These are phyloP conservation scores for Collybia sp. DNA, from an alignment of 768 basidiomycete genomes.

Conservation along the genomic window DNA sequence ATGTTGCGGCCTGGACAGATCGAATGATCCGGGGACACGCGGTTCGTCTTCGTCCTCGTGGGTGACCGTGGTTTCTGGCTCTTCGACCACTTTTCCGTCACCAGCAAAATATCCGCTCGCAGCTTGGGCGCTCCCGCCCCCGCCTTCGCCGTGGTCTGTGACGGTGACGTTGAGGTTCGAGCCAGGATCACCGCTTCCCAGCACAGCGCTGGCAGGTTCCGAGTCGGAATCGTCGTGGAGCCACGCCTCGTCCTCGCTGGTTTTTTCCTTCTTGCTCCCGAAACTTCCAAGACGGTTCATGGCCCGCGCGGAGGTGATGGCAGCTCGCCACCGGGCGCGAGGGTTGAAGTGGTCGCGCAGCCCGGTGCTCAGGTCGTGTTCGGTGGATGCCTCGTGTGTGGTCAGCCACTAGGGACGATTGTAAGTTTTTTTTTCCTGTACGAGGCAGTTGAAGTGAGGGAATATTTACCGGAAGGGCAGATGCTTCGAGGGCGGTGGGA, in stretches of 20 bases:
- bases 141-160: background rate
- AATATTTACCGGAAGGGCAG: slow-evolving; percentile 54
- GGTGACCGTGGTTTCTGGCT: background rate
- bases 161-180: too few species aligned
- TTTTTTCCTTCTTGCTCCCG: slow-evolving; percentile 7
- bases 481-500: slow-evolving; percentile 70
- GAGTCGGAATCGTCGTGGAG: background rate
- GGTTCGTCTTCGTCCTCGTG: background rate
- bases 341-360: slow-evolving; percentile 84
- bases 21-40: slow-evolving; percentile 6
- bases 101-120: too few species aligned
- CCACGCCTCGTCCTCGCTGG: background rate
- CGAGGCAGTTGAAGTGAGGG: background rate
- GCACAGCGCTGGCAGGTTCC: background rate
- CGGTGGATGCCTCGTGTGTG: slow-evolving; percentile 54
- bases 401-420: slow-evolving; percentile 60
- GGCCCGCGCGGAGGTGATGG: slow-evolving; percentile 51
- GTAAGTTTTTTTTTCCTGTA: background rate
- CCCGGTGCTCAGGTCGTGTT: slow-evolving; percentile 69
- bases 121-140: too few species aligned
- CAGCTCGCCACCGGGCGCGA: slow-evolving; percentile 65
- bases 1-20: slow-evolving; percentile 1
- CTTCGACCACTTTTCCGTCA: background rate
- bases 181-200: too few species aligned
- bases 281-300: slow-evolving; percentile 29